A percentile compares a stretch with the other conserved stretches of the same genome.
Conservation (phyloP, 2,329 filamentous ascomycete species). For the Fusarium beomiforme region DNA sequence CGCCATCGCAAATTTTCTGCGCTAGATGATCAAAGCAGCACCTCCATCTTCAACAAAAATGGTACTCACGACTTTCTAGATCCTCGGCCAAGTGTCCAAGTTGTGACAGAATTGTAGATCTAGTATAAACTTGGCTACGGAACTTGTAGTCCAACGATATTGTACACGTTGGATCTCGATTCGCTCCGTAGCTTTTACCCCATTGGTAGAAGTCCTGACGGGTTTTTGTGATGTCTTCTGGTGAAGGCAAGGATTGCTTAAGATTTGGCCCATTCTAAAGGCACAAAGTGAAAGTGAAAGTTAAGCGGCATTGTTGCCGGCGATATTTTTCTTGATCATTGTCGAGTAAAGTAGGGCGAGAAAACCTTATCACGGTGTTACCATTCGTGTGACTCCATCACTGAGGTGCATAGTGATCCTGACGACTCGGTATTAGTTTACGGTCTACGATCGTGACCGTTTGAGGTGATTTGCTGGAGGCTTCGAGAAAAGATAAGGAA, state of each 20-base stretch:
- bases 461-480: neutral
- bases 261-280: neutral
- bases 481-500: neutral
- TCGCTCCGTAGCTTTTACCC: slow-evolving; percentile 16
- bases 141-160: slow-evolving; percentile 33
- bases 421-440: neutral
- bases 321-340: neutral
- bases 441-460: neutral
- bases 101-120: neutral
- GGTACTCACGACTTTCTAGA: slow-evolving; percentile 14
- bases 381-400: slow-evolving; percentile 22
- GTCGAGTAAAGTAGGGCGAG: neutral
- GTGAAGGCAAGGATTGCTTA: neutral
- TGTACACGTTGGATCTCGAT: neutral
- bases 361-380: slow-evolving; percentile 21
- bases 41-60: neutral
- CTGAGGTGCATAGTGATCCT: neutral
- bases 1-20: slow-evolving; percentile 1
- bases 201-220: slow-evolving; percentile 18
- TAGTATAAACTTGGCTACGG: slow-evolving; percentile 12
- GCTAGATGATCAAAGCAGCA: neutral
- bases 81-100: slow-evolving; percentile 17
- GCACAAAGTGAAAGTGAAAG: neutral
- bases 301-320: neutral
- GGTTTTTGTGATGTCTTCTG: neutral